Evolutionary conservation across 805 yeast species (phyloP), one percentile per base, ranked within the genome.

Genomic region (Ogataea henricii): DNA sequence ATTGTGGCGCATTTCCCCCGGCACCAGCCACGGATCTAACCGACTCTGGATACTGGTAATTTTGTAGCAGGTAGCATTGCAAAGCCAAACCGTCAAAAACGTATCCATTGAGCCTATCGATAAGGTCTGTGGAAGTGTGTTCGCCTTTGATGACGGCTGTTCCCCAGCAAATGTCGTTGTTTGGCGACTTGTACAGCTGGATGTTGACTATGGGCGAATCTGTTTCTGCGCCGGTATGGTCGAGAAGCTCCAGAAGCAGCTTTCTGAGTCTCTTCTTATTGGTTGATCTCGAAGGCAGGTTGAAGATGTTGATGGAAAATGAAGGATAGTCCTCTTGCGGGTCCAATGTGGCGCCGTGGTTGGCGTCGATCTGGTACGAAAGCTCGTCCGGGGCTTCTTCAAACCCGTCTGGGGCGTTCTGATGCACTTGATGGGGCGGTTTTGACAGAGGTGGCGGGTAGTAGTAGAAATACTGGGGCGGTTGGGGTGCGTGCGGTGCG

Each of bases 161-260:
- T 16, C 57, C 52, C 59, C 61, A 58, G 35, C 61, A 57, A 13
- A 52, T 32, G 7, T 51, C 53, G 40, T 47, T 56, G 25, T 49
- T 56, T 16, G 54, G 46, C n/a, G 55, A 47, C 33, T 59, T 56
- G 41, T 53, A 58, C 6, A 59, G 41, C 34, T 58, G 58, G 17
- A 58, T 32, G 30, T 43, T 43, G 7, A 16, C 29, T 4, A 56
- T 44, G 4, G 35, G 30, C 23, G 27, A 36, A 2, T 21, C 37
- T 33, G n/a, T 17, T 35, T 20, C 23, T 40, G 23, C 25, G 13
- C 8, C 29, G 32, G 26, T 38, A 6, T 47, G 27, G 27, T 52
- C 42, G 18, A 54, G 20, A 10, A 46, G 44, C 21, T 30, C 40
- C 1, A 29, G 18, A 25, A 53, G 25, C 13, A 53, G 29, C 8